These are phyloP conservation scores for Amoebophrya sp. DNA, from an alignment of 169 alveolate genomes.

Conservation along the genomic window DNA sequence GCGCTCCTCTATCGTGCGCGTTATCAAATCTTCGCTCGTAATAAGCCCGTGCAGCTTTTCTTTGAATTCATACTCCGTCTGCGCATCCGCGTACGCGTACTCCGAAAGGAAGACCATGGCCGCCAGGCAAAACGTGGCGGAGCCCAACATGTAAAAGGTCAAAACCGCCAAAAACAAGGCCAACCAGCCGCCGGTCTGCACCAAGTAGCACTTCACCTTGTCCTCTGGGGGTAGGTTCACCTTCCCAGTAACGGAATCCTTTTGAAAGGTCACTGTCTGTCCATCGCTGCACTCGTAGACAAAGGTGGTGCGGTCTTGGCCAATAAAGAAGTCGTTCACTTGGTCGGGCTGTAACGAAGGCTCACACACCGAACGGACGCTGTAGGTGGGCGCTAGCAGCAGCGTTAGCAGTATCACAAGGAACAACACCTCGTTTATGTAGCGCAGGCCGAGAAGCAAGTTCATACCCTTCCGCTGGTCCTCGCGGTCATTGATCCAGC, in stretches of 20 bases:
- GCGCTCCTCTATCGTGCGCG: neutral
- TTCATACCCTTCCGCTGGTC: neutral
- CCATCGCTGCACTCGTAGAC: too few relatives aligned
- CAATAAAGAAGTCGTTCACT: too few relatives aligned
- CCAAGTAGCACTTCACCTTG: neutral
- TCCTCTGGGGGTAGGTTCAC: neutral
- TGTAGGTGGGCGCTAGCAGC: too few relatives aligned
- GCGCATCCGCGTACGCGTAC: neutral
- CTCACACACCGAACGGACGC: too few relatives aligned
- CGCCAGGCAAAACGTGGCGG: neutral
- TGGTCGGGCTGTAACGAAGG: too few relatives aligned
- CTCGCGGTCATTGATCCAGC: neutral
- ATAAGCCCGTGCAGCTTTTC: neutral
- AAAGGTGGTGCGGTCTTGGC: too few relatives aligned
- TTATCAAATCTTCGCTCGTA: neutral
- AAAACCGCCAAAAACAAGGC: neutral
- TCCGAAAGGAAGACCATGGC: neutral
- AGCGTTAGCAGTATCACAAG: too few relatives aligned
- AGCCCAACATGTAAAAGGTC: neutral
- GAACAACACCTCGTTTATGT: neutral
- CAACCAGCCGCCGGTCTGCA: neutral
- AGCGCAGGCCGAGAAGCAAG: neutral
- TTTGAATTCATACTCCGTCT: neutral
- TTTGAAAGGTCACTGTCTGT: too few relatives aligned
- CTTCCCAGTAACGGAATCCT: too few relatives aligned